Evolutionary conservation across 257 asterid species (phyloP), one percentile per base, ranked within the genome.

Genomic region (Capsicum rhomboideum): DNA sequence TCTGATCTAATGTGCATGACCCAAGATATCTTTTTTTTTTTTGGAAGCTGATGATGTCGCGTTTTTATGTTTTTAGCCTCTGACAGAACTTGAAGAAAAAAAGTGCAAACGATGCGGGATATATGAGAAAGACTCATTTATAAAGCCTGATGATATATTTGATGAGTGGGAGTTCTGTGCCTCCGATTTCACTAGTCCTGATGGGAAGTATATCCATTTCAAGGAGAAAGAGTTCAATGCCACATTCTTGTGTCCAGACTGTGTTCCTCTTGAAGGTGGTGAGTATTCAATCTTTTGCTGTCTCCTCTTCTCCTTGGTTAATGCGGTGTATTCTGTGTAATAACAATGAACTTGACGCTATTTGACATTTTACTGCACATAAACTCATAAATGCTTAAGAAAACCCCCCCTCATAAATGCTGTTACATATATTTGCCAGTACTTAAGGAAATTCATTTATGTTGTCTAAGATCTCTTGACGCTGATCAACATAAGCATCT

Each of bases 211-310:
- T 85, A 44, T 44, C n/a, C 90, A 56, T 84, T 23, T 78, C 67
- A 83, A 82, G 82, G 84, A 88, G 34, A 88, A 87, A 71, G 91
- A 90, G 37, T 85, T 90, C 69, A 85, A 85, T 56, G 92, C 86
- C 54, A 90, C 92, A 58, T 90, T 90, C 50, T 54, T 82, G 53
- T 90, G 92, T 72, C 85, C 55, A 23, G 90, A 88, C 18, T 90
- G 92, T 34, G 79, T 58, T 71, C 71, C 86, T 26, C 80, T 82
- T 84, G 86, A 20, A 85, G 75, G 81, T 44, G 85, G 89, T 86
- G 79, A 86, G 88, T 79, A 17, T 46, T 53, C 42, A 46, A n/a
- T 83, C 55, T 55, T 11, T 52, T 28, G 23, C 59, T 28, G 68
- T 72, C 83, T 79, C 46, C 40, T 78, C 64, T 29, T 64, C 37